Percentiles rank a stretch among this genome's conserved stretches.
Conservation (phyloP, 352 stramenopile genomes). For the Globisporangium cederbergense region DNA sequence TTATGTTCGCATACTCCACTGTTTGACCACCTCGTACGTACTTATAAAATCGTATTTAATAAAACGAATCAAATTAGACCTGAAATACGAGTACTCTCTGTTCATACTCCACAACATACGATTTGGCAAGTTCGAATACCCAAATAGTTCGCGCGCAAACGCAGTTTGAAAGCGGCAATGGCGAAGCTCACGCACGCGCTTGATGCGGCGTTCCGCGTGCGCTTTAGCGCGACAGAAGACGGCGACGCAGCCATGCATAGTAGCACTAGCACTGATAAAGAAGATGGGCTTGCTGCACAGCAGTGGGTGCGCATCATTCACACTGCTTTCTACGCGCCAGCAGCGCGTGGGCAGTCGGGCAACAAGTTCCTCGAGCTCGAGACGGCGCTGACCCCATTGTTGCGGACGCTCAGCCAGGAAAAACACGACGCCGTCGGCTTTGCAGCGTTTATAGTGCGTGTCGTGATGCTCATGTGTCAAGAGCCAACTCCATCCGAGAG, state of each 20-base stretch:
- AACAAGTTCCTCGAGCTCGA: conserved; percentile 67
- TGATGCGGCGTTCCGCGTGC: conserved; percentile 4
- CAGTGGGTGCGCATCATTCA: conserved; percentile 26
- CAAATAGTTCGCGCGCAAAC: neutral
- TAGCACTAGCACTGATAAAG: neutral
- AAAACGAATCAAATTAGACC: neutral
- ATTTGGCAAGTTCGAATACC: neutral
- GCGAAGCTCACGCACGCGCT: conserved; percentile 5
- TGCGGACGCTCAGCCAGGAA: conserved; percentile 10
- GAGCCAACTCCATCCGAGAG: conserved; percentile 5
- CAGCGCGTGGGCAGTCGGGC: conserved; percentile 9
- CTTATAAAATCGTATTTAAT: neutral
- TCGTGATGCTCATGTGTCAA: conserved; percentile 37
- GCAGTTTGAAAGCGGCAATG: conserved; percentile 2
- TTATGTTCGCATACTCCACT: neutral
- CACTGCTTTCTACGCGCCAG: conserved; percentile 29
- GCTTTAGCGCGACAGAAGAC: neutral
- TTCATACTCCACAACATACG: neutral
- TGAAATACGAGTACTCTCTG: neutral
- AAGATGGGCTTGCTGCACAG: conserved; percentile 2
- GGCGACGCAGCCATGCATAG: neutral
- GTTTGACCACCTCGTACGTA: neutral
- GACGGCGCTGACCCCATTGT: conserved; percentile 25
- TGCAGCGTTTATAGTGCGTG: conserved; percentile 31
- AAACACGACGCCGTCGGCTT: conserved; percentile 15